Conservation (phyloP, 441 rosid genomes). For the Macaranga tanarius region DNA sequence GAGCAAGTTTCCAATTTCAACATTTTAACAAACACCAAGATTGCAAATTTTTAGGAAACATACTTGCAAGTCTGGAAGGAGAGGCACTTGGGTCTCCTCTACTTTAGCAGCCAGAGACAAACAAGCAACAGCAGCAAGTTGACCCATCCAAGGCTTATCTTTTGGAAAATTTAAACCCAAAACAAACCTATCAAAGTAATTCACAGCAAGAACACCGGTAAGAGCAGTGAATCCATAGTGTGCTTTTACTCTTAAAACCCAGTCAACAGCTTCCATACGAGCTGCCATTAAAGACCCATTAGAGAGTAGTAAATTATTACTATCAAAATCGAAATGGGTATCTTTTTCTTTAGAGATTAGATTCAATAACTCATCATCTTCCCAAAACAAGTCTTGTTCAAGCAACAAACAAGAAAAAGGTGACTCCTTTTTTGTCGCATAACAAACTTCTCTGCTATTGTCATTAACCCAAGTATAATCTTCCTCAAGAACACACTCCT, state of each 20-base stretch:
- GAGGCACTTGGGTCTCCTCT: slow-evolving; percentile 69
- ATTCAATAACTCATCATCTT: slow-evolving; percentile 49
- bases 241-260: slow-evolving; percentile 53
- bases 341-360: slow-evolving; percentile 51
- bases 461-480: slow-evolving; percentile 33
- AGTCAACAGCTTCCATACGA: slow-evolving; percentile 55
- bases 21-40: slow-evolving; percentile 37
- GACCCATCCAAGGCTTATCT: slow-evolving; percentile 73
- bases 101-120: slow-evolving; percentile 72
- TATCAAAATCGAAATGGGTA: slow-evolving; percentile 27
- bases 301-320: slow-evolving; percentile 16
- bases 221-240: slow-evolving; percentile 51
- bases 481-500: slow-evolving; percentile 53
- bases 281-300: slow-evolving; percentile 29
- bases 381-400: slow-evolving; percentile 53
- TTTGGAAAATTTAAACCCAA: slow-evolving; percentile 37
- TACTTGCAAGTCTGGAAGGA: slow-evolving; percentile 66
- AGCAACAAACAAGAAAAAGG: slow-evolving; percentile 31
- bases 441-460: slow-evolving; percentile 22
- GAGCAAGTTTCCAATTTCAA: slow-evolving; percentile 10
- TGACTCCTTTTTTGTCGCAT: slow-evolving; percentile 18
- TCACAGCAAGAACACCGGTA: slow-evolving; percentile 60
- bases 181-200: slow-evolving; percentile 66
- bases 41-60: slow-evolving; percentile 18
- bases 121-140: slow-evolving; percentile 70